Base-by-base conservation (phyloP, 306 rosid species). In the Senna siamea region DNA sequence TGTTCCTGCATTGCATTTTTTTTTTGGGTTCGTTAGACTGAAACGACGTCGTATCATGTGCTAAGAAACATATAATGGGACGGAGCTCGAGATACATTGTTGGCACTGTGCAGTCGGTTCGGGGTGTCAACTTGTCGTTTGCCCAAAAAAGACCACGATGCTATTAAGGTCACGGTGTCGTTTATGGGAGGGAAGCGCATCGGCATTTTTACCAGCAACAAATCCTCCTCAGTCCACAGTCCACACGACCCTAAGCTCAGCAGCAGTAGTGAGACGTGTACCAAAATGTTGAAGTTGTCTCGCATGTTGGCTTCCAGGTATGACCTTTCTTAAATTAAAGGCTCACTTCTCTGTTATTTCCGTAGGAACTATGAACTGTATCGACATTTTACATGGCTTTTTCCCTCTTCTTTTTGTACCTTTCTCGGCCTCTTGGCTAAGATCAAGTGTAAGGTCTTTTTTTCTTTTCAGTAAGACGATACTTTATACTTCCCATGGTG, bases 221-320 rank as follows among this genome's bases (percentile, higher is more conserved):
- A 58, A 30, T 30, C 41, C 66, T 5, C 11, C 44, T 1, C 9
- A 1, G 9, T 38, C 44, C 64, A 13, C 7, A 32, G 12, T 32
- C 44, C 7, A 32, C 43, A 0, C 66, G 2, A n/a, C 44, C 11
- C 41, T 7, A 7, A 3, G 9, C 1, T 28, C 20, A 9, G 15
- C 64, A 11, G 70, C 18, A 20, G 74, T 0, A 59, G 19, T 20
- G 18, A 60, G 40, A 14, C 28, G 46, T 12, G 30, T 38, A 14
- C 14, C 8, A 78, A 69, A 80, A 89, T 86, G 93, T 84, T 80
- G 38, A 89, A 74, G 82, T 60, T 86, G 2, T 63, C 78, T 69
- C 89, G 91, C 54, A 41, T 76, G 26, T 20, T 89, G 4, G 28
- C 75, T 66, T 75, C 70, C 52, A 86, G 88, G 90, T 88, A 81